Evolutionary conservation across 2,329 filamentous ascomycete species (phyloP), one percentile per base, ranked within the genome.

Genomic region (Xylariaceae sp.): DNA sequence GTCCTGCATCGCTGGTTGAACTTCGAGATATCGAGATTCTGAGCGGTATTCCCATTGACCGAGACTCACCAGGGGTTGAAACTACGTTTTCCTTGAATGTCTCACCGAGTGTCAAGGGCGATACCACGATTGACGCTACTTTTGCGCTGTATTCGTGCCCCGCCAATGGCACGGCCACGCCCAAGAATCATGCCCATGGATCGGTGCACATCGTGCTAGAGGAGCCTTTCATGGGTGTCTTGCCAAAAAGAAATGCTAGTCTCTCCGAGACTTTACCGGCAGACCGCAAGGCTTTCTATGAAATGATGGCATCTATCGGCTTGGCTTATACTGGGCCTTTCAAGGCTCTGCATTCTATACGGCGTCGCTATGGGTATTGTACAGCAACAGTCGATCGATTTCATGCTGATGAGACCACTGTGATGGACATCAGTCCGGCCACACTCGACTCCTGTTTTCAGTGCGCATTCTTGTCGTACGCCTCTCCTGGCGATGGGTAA

Each of bases 381-480:
- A 68, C 71, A 4, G 72, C 70, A 0, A 71, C 62, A 0, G 63
- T 76, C n/a, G 61, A 59, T 37, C 62, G 68, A n/a, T 45, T 59
- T 9, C 76, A 78, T 47, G 17, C 63, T 0, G 67, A 72, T 3
- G 76, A 78, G 34, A 73, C 72, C 1, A 78, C 76, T 0, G 55
- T 48, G 0, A 59, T 78, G 9, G 51, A 60, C 2, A 62, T 76
- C 30, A 77, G 76, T 59, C 76, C 76, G 1, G 76, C 76, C 0
- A 76, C 73, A 0, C 66, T 78, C 7, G 76, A 78, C 52, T 70
- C 68, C 17, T 78, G 75, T 57, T 70, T 78, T 5, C 76, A 78
- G 52, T 71, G 75, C 0, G 74, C 75, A 0, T 78, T 78, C 56
- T 68, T 74, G n/a, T 69, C 76, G 0, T 74, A 75, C 23, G 70